Evolutionary conservation across 371 early-diverging fungal genomes (phyloP), one percentile per base, ranked within the genome.

Genomic region (Syncephalastrum sp.): DNA sequence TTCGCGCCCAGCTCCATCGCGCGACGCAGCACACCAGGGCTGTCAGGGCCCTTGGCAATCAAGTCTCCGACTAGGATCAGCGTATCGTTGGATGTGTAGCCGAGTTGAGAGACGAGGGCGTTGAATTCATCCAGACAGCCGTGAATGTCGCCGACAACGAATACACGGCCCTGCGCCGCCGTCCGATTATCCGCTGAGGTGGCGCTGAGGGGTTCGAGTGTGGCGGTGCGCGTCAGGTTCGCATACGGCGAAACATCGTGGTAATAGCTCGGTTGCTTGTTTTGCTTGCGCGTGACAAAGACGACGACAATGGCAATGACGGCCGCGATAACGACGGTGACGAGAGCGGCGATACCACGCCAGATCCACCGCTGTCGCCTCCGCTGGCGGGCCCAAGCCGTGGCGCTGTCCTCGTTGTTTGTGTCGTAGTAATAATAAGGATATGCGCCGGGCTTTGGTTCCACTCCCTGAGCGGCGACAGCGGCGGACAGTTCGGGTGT

Each of bases 71-170:
- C 83, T 8, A 88, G 63, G 27, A 91, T 82, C 2, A 90, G 43
- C 42, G 75, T 76, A 60, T 90, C 90, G 12, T 61, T 50, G 41
- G 73, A 19, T 13, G 56, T 68, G 33, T 65, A 87, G 4, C 72
- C 21, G 21, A 89, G 56, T 19, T 70, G 63, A 0, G 64, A 63
- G 3, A 91, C 51, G 7, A 89, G 69, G 8, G 47, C 27, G 8
- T 82, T 67, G 13, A 91, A 61, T 53, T 88, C 87, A 3, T 66
- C 55, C 0, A 82, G 21, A 27, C 80, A 75, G 0, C 91, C 91
- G 51, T 91, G 91, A 29, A 91, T 72, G 54, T 91, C 91, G 5
- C 91, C 91, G 19, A 91, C 63, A n/a, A 90, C 81, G 47, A 87
- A 71, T 17, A 90, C 61, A 5, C 87, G 75, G 25, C 54, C 54